Conservation (phyloP, 345 rosid genomes). For the Erysimum cheiranthoides region DNA sequence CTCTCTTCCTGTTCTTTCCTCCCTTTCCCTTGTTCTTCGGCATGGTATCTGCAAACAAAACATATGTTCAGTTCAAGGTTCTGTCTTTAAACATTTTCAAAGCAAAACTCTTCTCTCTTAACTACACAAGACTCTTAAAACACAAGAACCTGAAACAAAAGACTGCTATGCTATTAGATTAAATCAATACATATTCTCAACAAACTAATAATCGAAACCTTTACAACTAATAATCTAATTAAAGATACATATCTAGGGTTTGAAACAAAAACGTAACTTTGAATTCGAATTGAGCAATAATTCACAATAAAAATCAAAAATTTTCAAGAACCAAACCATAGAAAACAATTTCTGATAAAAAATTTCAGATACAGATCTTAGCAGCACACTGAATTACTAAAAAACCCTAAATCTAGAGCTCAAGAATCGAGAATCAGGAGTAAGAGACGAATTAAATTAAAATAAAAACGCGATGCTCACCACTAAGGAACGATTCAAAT, state of each 20-base stretch:
- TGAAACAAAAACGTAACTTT: not conserved
- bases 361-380: not conserved
- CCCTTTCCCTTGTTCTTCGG: constrained; percentile 92
- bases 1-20: constrained; percentile 90
- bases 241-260: constrained; percentile 25
- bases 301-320: constrained; percentile 1
- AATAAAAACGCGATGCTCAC: constrained; percentile 20
- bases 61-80: not conserved
- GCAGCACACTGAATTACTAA: not conserved
- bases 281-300: not conserved
- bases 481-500: constrained; percentile 24
- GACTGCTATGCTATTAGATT: not conserved
- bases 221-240: not conserved
- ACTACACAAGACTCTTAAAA: not conserved
- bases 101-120: not conserved
- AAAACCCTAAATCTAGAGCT: constrained; percentile 32
- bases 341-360: not conserved
- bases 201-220: not conserved
- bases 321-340: not conserved
- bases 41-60: constrained; percentile 47
- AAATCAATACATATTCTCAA: not conserved
- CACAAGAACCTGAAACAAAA: no score
- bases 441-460: not conserved
- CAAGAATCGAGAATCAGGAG: constrained; percentile 2
- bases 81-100: not conserved